These are phyloP conservation scores for Solanum bukasovii DNA, from an alignment of 257 asterid genomes.

Conservation along the genomic window DNA sequence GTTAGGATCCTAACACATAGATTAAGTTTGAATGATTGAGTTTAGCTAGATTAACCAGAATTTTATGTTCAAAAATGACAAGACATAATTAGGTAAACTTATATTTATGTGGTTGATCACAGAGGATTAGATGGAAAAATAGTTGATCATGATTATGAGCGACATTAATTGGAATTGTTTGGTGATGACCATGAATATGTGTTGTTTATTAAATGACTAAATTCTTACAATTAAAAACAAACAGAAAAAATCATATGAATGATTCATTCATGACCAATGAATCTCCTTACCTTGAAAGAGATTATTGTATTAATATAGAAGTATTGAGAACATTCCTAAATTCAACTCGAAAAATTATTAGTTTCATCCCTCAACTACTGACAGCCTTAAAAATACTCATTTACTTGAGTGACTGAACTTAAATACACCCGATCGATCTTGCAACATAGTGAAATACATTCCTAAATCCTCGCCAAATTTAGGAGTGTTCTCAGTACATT, in stretches of 20 bases:
- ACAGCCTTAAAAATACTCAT: too few species aligned
- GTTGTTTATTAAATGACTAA: not conserved
- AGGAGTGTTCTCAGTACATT: too few species aligned
- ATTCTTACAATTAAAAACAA: not conserved
- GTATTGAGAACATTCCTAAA: too few species aligned
- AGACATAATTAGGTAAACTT: not conserved
- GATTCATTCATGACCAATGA: too few species aligned
- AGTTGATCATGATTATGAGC: not conserved
- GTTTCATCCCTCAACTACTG: rapidly evolving
- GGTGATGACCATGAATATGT: not conserved
- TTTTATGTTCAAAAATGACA: not conserved
- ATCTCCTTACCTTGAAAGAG: too few species aligned
- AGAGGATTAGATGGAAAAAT: not conserved
- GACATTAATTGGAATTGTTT: not conserved
- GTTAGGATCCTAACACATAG: not conserved
- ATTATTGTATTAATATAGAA: too few species aligned
- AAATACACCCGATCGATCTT: too few species aligned
- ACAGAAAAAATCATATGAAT: too few species aligned
- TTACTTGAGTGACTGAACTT: too few species aligned
- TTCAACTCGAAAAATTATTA: too few species aligned
- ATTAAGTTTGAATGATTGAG: not conserved
- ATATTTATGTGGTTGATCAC: not conserved
- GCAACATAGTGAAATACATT: too few species aligned
- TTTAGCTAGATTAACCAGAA: not conserved
- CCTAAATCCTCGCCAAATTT: too few species aligned